Evolutionary conservation across 495 filamentous ascomycete species (phyloP), one percentile per base, ranked within the genome.

Genomic region (Xanthoparmelia taractica): DNA sequence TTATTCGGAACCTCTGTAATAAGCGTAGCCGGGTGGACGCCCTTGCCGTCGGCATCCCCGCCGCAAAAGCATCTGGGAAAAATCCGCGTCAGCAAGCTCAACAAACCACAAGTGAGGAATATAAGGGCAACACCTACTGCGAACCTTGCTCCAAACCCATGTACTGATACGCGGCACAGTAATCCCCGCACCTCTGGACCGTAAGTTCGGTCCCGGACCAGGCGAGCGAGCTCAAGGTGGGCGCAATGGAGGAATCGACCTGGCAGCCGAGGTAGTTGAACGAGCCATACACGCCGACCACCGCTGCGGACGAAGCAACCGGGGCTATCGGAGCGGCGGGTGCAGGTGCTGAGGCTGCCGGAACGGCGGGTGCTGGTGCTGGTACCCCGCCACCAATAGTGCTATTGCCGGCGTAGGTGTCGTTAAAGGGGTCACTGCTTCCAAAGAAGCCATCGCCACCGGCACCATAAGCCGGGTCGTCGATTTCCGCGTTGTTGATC

Each of bases 41-140:
- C 50, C 7, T 54, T 54, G 5, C 50, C 50, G 0, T 33, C 10
- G 29, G 5, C 6, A 6, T 54, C 50, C 6, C 50, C 50, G 17
- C 50, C 50, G 29, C 50, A 54, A 17, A 18, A 54, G 20, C 50
- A 54, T n/a, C 50, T 54, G 25, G n/a, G 23, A 33, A 18, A 7
- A 2, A 11, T 2, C 1, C 27, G 8, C 11, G 15, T 52, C 27
- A 52, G 48, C 48, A 8, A 29, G 27, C 47, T 4, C 25, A 11
- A 1, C 10, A 2, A 1, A 50, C 6, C 0, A 11, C 7, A 18
- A 12, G 18, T 0, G n/a, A n/a, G n/a, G n/a, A n/a, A n/a, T n/a
- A n/a, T n/a, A n/a, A 12, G 15, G 1, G 8, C 23, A 17, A 10
- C 7, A 54, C 50, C 20, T 33, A 54, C 50, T 54, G 1, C 0